Percentiles rank a stretch among this genome's conserved stretches.
Conservation (phyloP, 768 basidiomycete species). For the Amanita inopinata region DNA sequence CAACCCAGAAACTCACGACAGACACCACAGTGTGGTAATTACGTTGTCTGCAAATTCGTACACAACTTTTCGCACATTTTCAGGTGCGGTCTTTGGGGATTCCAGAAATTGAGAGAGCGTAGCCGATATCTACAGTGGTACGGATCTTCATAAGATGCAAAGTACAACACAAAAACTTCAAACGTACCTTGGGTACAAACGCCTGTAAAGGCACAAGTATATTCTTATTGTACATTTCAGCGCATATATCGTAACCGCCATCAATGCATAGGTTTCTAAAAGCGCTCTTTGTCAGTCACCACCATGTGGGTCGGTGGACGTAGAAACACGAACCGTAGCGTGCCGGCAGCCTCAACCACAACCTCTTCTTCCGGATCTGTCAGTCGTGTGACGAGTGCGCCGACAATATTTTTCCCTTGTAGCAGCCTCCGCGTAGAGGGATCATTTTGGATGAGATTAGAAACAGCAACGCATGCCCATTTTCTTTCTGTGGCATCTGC, state of each 20-base stretch:
- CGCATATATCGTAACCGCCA: slow-evolving; percentile 91
- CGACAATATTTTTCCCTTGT: slow-evolving; percentile 87
- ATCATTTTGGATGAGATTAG: slow-evolving; percentile 91
- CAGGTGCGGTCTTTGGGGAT: slow-evolving; percentile 49
- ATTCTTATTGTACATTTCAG: slow-evolving; percentile 96
- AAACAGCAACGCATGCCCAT: slow-evolving; percentile 96
- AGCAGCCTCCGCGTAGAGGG: slow-evolving; percentile 83
- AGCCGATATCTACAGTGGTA: slow-evolving; percentile 52
- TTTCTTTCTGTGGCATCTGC: slow-evolving; percentile 73
- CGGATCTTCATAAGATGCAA: slow-evolving; percentile 1
- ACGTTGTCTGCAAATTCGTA: slow-evolving; percentile 89
- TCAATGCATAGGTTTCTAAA: slow-evolving; percentile 87
- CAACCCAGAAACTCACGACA: slow-evolving; percentile 58
- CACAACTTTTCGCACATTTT: slow-evolving; percentile 65
- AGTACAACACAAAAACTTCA: neutral
- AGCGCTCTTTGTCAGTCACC: neutral
- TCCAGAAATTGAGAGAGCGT: slow-evolving; percentile 61
- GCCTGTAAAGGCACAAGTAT: slow-evolving; percentile 67
- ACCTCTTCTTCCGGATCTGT: slow-evolving; percentile 90
- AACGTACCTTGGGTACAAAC: slow-evolving; percentile 67
- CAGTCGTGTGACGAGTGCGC: slow-evolving; percentile 74
- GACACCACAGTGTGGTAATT: slow-evolving; percentile 88
- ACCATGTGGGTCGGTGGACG: slow-evolving; percentile 9
- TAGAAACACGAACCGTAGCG: slow-evolving; percentile 72
- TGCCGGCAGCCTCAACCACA: slow-evolving; percentile 79